These are phyloP conservation scores for Phytopythium sindhum DNA, from an alignment of 352 stramenopile species.

Conservation along the genomic window DNA sequence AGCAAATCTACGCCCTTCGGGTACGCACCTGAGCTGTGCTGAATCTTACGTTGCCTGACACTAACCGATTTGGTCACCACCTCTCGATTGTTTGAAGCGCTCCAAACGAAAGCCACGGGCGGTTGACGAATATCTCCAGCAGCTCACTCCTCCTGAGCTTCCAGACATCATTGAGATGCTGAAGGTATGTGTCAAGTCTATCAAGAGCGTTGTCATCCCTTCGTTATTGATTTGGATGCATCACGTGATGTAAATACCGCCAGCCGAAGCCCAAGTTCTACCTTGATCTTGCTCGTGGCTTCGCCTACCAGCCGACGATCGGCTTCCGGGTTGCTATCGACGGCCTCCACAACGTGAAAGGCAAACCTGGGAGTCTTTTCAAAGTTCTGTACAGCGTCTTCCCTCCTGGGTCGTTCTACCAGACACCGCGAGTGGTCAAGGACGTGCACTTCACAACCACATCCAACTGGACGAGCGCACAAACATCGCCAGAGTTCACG, in stretches of 20 bases:
- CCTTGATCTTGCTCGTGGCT: conserved; percentile 40
- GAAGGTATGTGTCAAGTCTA: background rate
- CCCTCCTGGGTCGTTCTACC: conserved; percentile 64
- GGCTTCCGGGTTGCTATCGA: conserved; percentile 70
- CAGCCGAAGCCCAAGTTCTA: conserved; percentile 44
- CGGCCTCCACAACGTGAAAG: conserved; percentile 61
- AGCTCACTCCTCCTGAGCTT: background rate
- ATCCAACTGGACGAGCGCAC: conserved; percentile 54
- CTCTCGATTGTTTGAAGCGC: background rate
- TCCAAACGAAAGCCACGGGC: conserved; percentile 16
- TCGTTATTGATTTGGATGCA: background rate
- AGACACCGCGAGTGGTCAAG: conserved; percentile 42
- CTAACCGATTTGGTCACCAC: background rate
- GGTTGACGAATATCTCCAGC: conserved; percentile 22
- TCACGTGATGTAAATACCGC: background rate
- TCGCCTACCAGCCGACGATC: conserved; percentile 50
- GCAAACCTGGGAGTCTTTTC: conserved; percentile 40
- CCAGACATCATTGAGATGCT: conserved; percentile 2
- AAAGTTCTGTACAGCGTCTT: conserved; percentile 52
- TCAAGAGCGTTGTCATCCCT: background rate
- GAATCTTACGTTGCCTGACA: background rate
- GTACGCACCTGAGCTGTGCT: conserved; percentile 12
- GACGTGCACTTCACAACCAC: conserved; percentile 60
- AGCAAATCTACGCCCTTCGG: conserved; percentile 56
- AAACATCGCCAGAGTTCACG: conserved; percentile 49